These are phyloP conservation scores for Dentipellis fragilis DNA, from an alignment of 768 basidiomycete genomes.

Conservation along the genomic window DNA sequence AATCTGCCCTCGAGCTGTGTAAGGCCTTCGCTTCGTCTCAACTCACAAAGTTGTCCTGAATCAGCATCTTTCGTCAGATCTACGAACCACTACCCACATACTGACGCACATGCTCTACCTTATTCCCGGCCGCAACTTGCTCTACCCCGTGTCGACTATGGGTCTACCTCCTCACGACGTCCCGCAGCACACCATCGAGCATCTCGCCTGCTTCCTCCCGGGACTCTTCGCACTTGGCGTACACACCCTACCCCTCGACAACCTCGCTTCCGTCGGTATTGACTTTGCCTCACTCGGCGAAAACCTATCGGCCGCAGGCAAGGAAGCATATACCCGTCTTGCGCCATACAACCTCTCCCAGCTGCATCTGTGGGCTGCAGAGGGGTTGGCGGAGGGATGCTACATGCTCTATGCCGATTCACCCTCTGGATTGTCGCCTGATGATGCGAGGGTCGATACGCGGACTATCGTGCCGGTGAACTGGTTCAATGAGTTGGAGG, in stretches of 20 bases:
- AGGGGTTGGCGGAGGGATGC: constrained; percentile 65
- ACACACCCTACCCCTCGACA: constrained; percentile 48
- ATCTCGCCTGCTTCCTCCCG: constrained; percentile 71
- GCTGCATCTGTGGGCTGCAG: constrained; percentile 67
- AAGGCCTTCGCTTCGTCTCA: constrained; percentile 16
- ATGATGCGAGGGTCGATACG: constrained; percentile 35
- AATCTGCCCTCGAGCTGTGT: constrained; percentile 58
- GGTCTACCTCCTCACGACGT: constrained; percentile 20
- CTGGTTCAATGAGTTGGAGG: constrained; percentile 41
- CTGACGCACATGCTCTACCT: constrained; percentile 58
- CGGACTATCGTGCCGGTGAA: constrained; percentile 9
- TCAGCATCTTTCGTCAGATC: constrained; percentile 29
- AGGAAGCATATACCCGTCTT: constrained; percentile 28
- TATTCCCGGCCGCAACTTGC: constrained; percentile 50
- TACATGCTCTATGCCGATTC: constrained; percentile 65
- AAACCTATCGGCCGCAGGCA: constrained; percentile 15
- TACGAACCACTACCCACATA: constrained; percentile 51
- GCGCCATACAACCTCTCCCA: constrained; percentile 42
- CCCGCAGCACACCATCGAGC: constrained; percentile 51
- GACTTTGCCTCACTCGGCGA: constrained; percentile 28
- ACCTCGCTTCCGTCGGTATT: constrained; percentile 38
- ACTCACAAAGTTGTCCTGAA: background rate
- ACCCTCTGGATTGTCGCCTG: constrained; percentile 58
- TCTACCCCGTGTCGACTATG: constrained; percentile 53
- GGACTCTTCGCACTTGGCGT: constrained; percentile 66